Conservation (phyloP, 768 basidiomycete genomes). For the Guyanaporus albipodus region DNA sequence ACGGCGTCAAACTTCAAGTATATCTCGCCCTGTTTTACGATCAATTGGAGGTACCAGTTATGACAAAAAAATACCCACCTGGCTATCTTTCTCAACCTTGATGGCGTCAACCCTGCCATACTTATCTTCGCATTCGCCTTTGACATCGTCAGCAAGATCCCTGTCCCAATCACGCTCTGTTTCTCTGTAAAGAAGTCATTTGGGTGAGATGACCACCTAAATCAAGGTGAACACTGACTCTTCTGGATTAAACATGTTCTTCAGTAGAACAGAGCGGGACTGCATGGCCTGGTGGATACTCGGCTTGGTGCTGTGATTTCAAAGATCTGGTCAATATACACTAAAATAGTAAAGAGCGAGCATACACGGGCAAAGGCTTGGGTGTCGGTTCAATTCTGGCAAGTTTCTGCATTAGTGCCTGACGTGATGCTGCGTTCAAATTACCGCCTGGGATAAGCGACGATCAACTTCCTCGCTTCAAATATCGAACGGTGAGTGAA, state of each 20-base stretch:
- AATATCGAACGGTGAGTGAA: not conserved
- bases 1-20: constrained; percentile 87
- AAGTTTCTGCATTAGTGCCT: constrained; percentile 99
- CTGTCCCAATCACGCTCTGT: constrained; percentile 95
- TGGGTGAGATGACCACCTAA: not conserved
- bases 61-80: constrained; percentile 49
- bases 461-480: constrained; percentile 10
- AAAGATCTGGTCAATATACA: constrained; percentile 12
- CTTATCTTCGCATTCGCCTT: constrained; percentile 86
- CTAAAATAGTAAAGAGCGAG: constrained; percentile 4
- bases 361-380: constrained; percentile 61
- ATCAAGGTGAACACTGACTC: constrained; percentile 53
- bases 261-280: constrained; percentile 84
- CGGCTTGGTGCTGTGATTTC: constrained; percentile 54
- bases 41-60: constrained; percentile 6
- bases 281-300: constrained; percentile 83
- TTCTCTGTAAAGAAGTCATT: constrained; percentile 53
- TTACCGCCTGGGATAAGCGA: constrained; percentile 69
- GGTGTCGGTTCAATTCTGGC: constrained; percentile 81
- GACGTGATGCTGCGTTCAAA: constrained; percentile 96
- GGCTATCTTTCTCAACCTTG: constrained; percentile 90
- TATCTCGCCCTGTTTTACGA: constrained; percentile 77
- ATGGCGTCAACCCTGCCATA: constrained; percentile 86
- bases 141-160: constrained; percentile 95
- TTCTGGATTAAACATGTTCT: constrained; percentile 97